Evolutionary conservation across 2,329 filamentous ascomycete species (phyloP).

Genomic region (Talaromyces sp.): DNA sequence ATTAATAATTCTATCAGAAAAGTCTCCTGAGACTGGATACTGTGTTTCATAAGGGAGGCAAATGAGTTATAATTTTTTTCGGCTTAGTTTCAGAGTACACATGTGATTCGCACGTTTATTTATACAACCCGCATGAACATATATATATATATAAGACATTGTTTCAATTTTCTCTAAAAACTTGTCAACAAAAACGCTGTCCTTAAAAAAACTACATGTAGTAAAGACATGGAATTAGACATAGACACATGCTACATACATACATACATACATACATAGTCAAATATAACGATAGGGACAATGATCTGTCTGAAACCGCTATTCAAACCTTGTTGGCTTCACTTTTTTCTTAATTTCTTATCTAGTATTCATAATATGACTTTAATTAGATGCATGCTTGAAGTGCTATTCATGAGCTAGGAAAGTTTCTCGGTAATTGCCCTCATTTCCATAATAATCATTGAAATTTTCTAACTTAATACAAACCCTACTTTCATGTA

Average conservation of each 20-base stretch:
- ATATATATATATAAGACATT: too few relatives aligned
- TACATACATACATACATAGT: too few relatives aligned
- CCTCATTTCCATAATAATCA: too few relatives aligned
- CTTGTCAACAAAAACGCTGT: too few relatives aligned
- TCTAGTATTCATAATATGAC: not conserved
- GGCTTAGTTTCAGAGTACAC: not conserved
- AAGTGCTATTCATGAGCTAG: too few relatives aligned
- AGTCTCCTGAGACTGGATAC: not conserved
- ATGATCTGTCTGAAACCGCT: not conserved
- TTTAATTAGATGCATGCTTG: too few relatives aligned
- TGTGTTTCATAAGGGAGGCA: not conserved
- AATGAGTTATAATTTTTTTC: not conserved
- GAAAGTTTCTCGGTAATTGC: too few relatives aligned
- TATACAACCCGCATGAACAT: too few relatives aligned
- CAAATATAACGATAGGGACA: not conserved
- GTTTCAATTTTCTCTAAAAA: not conserved
- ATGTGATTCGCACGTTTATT: too few relatives aligned
- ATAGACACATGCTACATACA: not conserved
- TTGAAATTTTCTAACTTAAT: not conserved
- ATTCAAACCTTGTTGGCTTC: too few relatives aligned
- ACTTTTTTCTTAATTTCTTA: not conserved
- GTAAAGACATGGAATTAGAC: not conserved
- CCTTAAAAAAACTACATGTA: too few relatives aligned
- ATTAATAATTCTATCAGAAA: not conserved
- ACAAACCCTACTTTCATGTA: not conserved